A percentile compares a stretch with the other conserved stretches of the same genome.
phyloP scores from a whole-genome alignment of 2,329 filamentous ascomycete species.

The Pyrenophora tritici-repentis region DNA sequence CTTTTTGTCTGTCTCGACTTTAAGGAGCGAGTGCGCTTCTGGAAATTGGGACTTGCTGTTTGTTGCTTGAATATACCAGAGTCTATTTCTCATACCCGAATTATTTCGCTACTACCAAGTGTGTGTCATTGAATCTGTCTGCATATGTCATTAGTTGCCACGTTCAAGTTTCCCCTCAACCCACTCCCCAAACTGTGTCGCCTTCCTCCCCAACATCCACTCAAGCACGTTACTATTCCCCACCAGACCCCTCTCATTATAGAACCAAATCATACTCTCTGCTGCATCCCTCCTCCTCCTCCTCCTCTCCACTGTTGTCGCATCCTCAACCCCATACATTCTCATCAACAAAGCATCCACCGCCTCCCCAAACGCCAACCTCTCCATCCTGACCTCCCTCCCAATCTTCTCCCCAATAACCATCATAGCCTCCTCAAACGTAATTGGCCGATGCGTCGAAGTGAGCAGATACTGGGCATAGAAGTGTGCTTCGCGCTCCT shows the following conservation, averaged over 20 bases:
- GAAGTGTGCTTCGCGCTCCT: slow-evolving; percentile 32
- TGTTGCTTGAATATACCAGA: neutral
- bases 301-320: neutral
- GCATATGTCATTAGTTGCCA: too few relatives aligned
- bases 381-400: slow-evolving; percentile 28
- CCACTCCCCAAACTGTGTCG: neutral
- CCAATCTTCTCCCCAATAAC: slow-evolving; percentile 27
- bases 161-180: neutral
- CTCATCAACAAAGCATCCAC: slow-evolving; percentile 16
- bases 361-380: slow-evolving; percentile 21
- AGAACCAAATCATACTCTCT: too few relatives aligned
- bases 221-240: neutral
- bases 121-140: too few relatives aligned
- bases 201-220: neutral
- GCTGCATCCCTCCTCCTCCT: neutral
- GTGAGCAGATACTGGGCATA: slow-evolving; percentile 36
- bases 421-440: slow-evolving; percentile 22
- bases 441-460: slow-evolving; percentile 19
- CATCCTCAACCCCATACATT: slow-evolving; percentile 6
- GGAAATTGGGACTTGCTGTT: neutral
- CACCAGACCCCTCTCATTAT: neutral
- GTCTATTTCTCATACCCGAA: too few relatives aligned
- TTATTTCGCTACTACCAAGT: too few relatives aligned
- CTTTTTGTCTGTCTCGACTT: neutral
- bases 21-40: neutral